Evolutionary conservation across 2,329 filamentous ascomycete genomes (phyloP).

Genomic region (Fonsecaea nubica): DNA sequence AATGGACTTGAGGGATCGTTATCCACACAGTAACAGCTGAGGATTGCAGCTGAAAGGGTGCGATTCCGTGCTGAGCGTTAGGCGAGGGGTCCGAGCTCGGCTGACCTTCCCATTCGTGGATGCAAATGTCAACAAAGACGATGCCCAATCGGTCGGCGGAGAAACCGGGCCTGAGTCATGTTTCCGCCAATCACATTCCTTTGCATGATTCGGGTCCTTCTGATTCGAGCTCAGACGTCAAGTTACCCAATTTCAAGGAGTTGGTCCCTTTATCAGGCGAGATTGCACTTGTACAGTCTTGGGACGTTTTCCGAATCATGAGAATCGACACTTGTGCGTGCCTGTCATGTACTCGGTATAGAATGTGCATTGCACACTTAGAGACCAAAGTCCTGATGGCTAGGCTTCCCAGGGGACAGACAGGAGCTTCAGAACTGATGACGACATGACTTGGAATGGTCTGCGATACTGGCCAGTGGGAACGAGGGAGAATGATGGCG

Average conservation of each 20-base stretch:
- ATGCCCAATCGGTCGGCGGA: slow-evolving; percentile 19
- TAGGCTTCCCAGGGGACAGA: not conserved
- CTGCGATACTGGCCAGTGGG: not conserved
- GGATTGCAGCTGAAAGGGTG: slow-evolving; percentile 13
- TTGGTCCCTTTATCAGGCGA: not conserved
- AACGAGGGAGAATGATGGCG: not conserved
- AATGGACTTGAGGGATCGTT: slow-evolving; percentile 12
- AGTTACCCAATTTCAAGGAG: not conserved
- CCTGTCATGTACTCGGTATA: not conserved
- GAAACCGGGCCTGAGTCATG: slow-evolving; percentile 7
- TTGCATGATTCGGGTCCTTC: not conserved
- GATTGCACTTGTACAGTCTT: not conserved
- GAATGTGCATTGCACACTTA: not conserved
- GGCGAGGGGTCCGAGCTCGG: slow-evolving; percentile 6
- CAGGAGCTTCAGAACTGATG: not conserved
- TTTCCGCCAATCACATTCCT: slow-evolving; percentile 19
- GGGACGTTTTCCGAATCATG: not conserved
- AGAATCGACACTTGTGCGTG: not conserved
- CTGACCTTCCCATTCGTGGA: slow-evolving; percentile 1
- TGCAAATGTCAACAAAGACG: slow-evolving; percentile 17
- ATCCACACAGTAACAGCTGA: slow-evolving; percentile 5
- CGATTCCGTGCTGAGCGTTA: not conserved
- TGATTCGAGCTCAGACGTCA: not conserved
- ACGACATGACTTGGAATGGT: slow-evolving; percentile 23
- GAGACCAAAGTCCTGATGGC: not conserved